Conservation (phyloP, 306 rosid genomes). For the Calophaca sinica region DNA sequence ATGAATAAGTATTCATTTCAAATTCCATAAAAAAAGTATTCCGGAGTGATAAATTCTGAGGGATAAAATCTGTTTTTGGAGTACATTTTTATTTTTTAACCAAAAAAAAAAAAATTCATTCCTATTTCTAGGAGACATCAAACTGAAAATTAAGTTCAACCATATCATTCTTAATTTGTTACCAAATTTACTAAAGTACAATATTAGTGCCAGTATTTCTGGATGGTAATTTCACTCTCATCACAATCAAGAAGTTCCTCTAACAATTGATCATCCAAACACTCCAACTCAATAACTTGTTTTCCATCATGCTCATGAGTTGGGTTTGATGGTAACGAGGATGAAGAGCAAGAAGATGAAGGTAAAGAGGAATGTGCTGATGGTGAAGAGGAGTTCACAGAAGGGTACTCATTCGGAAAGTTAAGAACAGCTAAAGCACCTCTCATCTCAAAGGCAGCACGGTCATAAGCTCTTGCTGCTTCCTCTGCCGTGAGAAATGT, state of each 20-base stretch:
- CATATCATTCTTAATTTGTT: background rate
- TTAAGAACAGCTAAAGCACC: conserved; percentile 67
- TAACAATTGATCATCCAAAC: conserved; percentile 65
- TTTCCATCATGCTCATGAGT: conserved; percentile 29
- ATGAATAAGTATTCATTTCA: too few species aligned
- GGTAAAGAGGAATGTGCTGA: conserved; percentile 1
- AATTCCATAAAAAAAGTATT: too few species aligned
- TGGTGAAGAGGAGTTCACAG: conserved; percentile 19
- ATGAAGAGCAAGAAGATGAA: conserved; percentile 20
- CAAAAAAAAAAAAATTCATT: too few species aligned
- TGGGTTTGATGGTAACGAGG: conserved; percentile 20
- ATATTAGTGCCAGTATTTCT: background rate
- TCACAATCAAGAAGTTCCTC: conserved; percentile 77
- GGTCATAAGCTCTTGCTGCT: conserved; percentile 75
- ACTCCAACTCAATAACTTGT: conserved; percentile 66
- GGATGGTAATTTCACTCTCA: background rate
- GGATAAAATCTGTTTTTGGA: too few species aligned
- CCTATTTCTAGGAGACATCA: background rate
- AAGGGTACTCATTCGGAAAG: conserved; percentile 59
- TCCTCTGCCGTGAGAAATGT: conserved; percentile 62
- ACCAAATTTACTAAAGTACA: too few species aligned
- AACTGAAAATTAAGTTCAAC: background rate
- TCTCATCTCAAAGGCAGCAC: conserved; percentile 71
- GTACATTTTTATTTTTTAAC: too few species aligned
- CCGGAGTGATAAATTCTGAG: too few species aligned